Base-by-base conservation (phyloP, 2,329 filamentous ascomycete species). In the Aschersonia sp. region DNA sequence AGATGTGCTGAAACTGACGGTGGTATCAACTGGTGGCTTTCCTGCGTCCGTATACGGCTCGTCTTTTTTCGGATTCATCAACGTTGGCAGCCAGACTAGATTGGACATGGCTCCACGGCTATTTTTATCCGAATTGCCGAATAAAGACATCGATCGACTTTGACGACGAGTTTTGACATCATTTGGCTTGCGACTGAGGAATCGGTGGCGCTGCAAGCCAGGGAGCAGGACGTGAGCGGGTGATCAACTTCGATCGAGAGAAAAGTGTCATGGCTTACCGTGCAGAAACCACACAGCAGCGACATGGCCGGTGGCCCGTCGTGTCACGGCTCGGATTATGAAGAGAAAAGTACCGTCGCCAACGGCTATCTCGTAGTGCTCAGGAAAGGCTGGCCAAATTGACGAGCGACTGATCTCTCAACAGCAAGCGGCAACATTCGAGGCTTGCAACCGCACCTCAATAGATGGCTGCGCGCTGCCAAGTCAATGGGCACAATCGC, bases 1-100 rank as follows among this genome's bases (percentile, higher is more conserved):
- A 30, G 66, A 63, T 41, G 69, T 65, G 48, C 67, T 75, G 41
- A 78, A 59, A 44, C 71, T 66, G 31, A 71, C 55, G 9, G 66
- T 58, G 43, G 55, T 53, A 10, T 53, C 51, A 44, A 50, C 43
- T 12, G 47, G 45, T 49, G 44, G 49, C 51, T 5, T 54, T 55
- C 51, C 51, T 55, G 31, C 55, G 54, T 38, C 35, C 35, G 45
- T 55, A 58, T 35, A 47, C 35, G 57, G 63, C 44, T 48, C 51
- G 30, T 59, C 56, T 43, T 59, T 56, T 5, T 51, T 45, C 12
- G 58, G 49, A 9, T 47, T 50, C 30, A 47, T 44, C 5, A 61
- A 49, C 38, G 64, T 59, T 9, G 64, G 63, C 41, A 58, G 55
- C 45, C 54, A 58, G 32, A 69, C 57, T 56, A 69, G 59, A 9